Evolutionary conservation across 2,329 filamentous ascomycete species (phyloP).

Genomic region (Cladorrhinum sp.): DNA sequence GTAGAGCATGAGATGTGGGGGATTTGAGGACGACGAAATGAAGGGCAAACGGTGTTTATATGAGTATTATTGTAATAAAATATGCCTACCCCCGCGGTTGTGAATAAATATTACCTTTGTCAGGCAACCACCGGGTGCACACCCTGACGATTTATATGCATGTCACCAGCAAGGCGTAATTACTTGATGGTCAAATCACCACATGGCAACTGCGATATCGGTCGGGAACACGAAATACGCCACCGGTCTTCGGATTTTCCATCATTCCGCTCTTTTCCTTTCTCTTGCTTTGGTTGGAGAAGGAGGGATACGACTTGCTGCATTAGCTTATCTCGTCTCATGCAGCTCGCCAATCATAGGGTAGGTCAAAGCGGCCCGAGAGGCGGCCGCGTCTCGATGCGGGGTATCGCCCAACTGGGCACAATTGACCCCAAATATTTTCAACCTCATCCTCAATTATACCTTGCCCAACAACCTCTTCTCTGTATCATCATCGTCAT

Average conservation of each 20-base stretch:
- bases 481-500: neutral
- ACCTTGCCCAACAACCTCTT: neutral
- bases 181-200: neutral
- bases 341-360: neutral
- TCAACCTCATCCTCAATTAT: neutral
- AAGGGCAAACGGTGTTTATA: too few relatives aligned
- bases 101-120: too few relatives aligned
- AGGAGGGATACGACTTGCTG: neutral
- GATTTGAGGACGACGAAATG: too few relatives aligned
- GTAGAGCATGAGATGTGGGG: too few relatives aligned
- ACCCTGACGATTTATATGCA: neutral
- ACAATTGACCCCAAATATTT: neutral
- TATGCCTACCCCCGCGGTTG: too few relatives aligned
- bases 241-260: neutral
- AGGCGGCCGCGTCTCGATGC: neutral
- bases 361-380: neutral
- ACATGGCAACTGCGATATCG: neutral
- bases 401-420: constrained; percentile 4
- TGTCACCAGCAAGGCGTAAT: neutral
- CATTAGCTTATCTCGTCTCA: neutral
- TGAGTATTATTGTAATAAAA: too few relatives aligned
- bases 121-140: too few relatives aligned
- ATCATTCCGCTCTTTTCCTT: neutral
- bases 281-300: neutral
- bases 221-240: neutral